Conservation (phyloP, 2,329 filamentous ascomycete genomes). For the Coniochaeta sp. region DNA sequence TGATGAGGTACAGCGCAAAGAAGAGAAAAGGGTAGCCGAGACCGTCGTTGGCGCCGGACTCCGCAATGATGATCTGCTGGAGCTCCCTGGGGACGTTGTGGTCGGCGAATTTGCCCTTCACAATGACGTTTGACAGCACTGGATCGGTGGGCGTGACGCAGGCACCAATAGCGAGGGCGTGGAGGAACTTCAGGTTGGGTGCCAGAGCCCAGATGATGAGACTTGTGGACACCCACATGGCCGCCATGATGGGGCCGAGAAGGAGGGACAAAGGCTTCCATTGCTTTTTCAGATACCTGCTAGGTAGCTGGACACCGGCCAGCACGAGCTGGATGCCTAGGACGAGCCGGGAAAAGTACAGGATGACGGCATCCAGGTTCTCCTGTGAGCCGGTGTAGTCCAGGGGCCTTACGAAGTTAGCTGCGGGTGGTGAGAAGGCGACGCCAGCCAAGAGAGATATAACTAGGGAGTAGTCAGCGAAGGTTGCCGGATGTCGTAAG, state of each 20-base stretch:
- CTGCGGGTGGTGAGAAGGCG: conserved; percentile 67
- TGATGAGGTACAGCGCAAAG: conserved; percentile 74
- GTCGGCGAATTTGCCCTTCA: conserved; percentile 90
- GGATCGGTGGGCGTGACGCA: conserved; percentile 93
- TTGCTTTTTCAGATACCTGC: conserved; percentile 70
- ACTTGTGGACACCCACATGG: conserved; percentile 82
- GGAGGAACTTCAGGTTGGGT: conserved; percentile 63
- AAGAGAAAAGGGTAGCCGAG: conserved; percentile 86
- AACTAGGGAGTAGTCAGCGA: conserved; percentile 38
- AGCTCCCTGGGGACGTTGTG: conserved; percentile 77
- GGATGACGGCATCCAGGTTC: conserved; percentile 63
- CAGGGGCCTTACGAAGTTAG: conserved; percentile 67
- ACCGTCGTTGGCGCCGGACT: conserved; percentile 85
- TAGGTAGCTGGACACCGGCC: conserved; percentile 80
- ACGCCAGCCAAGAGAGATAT: conserved; percentile 78
- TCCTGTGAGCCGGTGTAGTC: conserved; percentile 59
- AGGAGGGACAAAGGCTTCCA: conserved; percentile 69
- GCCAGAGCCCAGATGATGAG: conserved; percentile 71
- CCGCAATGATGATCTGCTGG: conserved; percentile 72
- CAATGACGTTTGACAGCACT: conserved; percentile 78
- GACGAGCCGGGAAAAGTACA: conserved; percentile 80
- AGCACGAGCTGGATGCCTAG: conserved; percentile 86
- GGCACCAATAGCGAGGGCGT: conserved; percentile 72
- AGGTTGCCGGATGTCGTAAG: neutral
- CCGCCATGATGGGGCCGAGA: conserved; percentile 75